phyloP scores from a whole-genome alignment of 176 grass and related monocot genomes.

The Eleusine coracana region DNA sequence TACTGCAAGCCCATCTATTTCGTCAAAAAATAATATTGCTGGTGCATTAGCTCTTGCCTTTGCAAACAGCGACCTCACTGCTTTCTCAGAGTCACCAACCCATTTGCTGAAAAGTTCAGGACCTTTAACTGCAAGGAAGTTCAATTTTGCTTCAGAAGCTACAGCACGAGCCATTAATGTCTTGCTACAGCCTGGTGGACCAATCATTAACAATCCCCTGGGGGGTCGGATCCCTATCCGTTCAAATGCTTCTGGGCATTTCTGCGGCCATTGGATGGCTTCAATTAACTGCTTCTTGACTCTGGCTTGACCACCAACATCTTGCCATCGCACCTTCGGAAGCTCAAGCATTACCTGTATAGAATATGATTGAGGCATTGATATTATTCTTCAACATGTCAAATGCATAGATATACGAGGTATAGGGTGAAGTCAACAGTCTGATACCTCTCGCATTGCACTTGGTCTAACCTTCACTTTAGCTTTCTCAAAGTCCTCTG shows the following conservation, averaged over 20 bases:
- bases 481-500: slow-evolving; percentile 79
- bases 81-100: slow-evolving; percentile 97
- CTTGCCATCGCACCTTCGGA: slow-evolving; percentile 82
- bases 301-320: slow-evolving; percentile 84
- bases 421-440: neutral
- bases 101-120: slow-evolving; percentile 98
- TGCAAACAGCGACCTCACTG: slow-evolving; percentile 79
- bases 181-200: slow-evolving; percentile 95
- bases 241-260: slow-evolving; percentile 66
- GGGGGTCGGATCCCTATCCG: slow-evolving; percentile 68
- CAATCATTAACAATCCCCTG: slow-evolving; percentile 84
- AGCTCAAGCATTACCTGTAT: slow-evolving; percentile 85
- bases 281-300: slow-evolving; percentile 88
- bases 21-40: slow-evolving; percentile 95
- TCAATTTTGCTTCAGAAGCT: slow-evolving; percentile 91
- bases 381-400: neutral
- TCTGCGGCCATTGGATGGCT: slow-evolving; percentile 79
- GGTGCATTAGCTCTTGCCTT: slow-evolving; percentile 87
- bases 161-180: slow-evolving; percentile 95
- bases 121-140: slow-evolving; percentile 94
- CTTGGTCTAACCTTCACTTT: slow-evolving; percentile 92
- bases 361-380: slow-evolving; percentile 28
- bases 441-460: slow-evolving; percentile 91
- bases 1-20: slow-evolving; percentile 93
- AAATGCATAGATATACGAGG: slow-evolving; percentile 10